Evolutionary conservation across 768 basidiomycete species (phyloP), one percentile per base, ranked within the genome.

Genomic region (Leucosporidium yakuticum): DNA sequence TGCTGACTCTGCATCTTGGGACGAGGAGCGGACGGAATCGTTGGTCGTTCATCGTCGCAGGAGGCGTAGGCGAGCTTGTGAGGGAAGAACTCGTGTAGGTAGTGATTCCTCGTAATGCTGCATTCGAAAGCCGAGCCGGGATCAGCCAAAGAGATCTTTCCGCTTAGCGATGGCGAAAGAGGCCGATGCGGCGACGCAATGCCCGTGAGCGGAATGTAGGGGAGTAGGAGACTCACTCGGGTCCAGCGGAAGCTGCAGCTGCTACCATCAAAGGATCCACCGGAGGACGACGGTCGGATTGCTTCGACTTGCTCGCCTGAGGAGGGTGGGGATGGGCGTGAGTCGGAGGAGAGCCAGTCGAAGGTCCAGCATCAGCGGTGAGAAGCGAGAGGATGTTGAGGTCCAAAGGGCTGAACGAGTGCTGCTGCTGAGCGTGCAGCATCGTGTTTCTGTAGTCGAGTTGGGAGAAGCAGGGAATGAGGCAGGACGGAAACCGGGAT

Each of bases 191-290:
- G 8, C 39, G 14, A 15, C 21, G 32, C 23, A 15, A 19, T 19
- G 60, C 12, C 6, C 15, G 32, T 1, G 20, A 12, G 15, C 4
- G n/a, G 8, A 15, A 25, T 4, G 29, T 31, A 11, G 0, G 51
- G 48, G 14, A 20, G 25, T 7, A 27, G 15, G 15, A 27, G 0
- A 66, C 67, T 32, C 49, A 72, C 71, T 89, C 84, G 15, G 88
- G 87, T 6, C 86, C 87, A 0, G 88, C 86, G 0, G 88, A 86
- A 15, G 84, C 83, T 9, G 86, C 89, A 0, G 88, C 87, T 34
- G 88, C 89, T 63, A 92, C 83, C 62, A 92, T 81, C 9, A 92
- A 81, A 25, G 90, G 87, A 76, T 92, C 90, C 50, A 92, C 57
- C 3, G 64, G 60, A 1, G 64, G 57, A 20, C 62, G 34, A 1